Conservation (phyloP, 2,329 filamentous ascomycete genomes). For the Ophiostoma quercus region DNA sequence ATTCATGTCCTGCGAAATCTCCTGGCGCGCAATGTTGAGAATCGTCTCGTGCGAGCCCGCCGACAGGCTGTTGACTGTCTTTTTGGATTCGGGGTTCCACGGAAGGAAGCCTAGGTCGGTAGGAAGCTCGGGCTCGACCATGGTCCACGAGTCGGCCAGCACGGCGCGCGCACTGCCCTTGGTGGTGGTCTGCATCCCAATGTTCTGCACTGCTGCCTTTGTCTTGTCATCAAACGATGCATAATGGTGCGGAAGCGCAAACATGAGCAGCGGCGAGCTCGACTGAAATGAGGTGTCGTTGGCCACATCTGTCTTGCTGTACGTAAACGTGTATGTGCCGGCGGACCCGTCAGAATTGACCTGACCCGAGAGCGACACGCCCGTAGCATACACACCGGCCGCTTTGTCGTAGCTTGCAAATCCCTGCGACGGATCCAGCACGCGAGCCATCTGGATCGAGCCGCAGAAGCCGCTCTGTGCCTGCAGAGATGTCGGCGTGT, state of each 20-base stretch:
- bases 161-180: conserved; percentile 77
- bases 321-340: conserved; percentile 70
- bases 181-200: conserved; percentile 72
- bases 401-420: conserved; percentile 63
- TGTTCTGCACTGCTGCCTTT: conserved; percentile 40
- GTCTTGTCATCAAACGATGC: conserved; percentile 62
- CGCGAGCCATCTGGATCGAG: conserved; percentile 76
- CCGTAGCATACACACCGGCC: conserved; percentile 67
- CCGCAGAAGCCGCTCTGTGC: conserved; percentile 67
- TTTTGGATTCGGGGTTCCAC: conserved; percentile 55
- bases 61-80: conserved; percentile 45
- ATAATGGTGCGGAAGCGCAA: conserved; percentile 79
- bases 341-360: conserved; percentile 45
- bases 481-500: conserved; percentile 58
- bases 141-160: conserved; percentile 66
- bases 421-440: conserved; percentile 50
- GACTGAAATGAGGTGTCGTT: conserved; percentile 30
- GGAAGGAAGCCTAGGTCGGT: conserved; percentile 70
- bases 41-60: conserved; percentile 55
- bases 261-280: conserved; percentile 64
- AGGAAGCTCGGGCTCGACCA: conserved; percentile 70
- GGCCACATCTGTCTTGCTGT: conserved; percentile 62
- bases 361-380: conserved; percentile 57
- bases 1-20: conserved; percentile 67
- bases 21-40: conserved; percentile 57